Base-by-base conservation (phyloP, 768 basidiomycete species). In the Tephrocybe rancida region DNA sequence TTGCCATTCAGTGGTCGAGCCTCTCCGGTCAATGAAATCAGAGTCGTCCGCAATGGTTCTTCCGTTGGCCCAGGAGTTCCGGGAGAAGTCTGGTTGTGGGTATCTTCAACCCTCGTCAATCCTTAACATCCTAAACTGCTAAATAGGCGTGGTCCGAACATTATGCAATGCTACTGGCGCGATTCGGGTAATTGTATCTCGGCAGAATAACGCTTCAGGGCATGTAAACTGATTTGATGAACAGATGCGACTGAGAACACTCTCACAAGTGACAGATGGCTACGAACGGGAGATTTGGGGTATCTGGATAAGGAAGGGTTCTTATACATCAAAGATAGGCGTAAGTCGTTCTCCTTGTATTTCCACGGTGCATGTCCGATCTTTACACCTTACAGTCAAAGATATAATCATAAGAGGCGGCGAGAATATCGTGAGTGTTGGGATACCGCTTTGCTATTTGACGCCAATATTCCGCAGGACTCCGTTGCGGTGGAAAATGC, bases 341-440 rank as follows among this genome's bases (percentile, higher is more conserved):
- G 75, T 78, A 56, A 68, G 73, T 65, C 8, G 30, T 42, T 43
- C 26, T 26, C 4, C 22, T 3, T 25, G 46, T 18, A 18, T 25
- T 37, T 2, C 16, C 25, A 24, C 0, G 26, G 19, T 10, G 27
- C 19, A 18, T 8, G 5, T 5, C 35, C 37, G 30, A 52, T 41
- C 8, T 9, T 46, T 37, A 10, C 26, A 10, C 26, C 24, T 10
- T 7, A 5, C 47, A 80, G 84, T 82, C 21, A 85, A 86, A 66
- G 84, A 86, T 59, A 75, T 86, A 49, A 86, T 86, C 50, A 82
- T 85, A 54, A 73, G 83, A 32, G 83, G 84, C 21, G 84, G 84
- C 41, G 84, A 86, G 65, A 85, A 85, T 61, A 80, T 86, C 50
- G 58, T 56, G 81, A 80, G 58, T 56, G 67, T 26, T 24, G n/a